Evolutionary conservation across 176 grass and related monocot genomes (phyloP).

Genomic region (Bromus sterilis): DNA sequence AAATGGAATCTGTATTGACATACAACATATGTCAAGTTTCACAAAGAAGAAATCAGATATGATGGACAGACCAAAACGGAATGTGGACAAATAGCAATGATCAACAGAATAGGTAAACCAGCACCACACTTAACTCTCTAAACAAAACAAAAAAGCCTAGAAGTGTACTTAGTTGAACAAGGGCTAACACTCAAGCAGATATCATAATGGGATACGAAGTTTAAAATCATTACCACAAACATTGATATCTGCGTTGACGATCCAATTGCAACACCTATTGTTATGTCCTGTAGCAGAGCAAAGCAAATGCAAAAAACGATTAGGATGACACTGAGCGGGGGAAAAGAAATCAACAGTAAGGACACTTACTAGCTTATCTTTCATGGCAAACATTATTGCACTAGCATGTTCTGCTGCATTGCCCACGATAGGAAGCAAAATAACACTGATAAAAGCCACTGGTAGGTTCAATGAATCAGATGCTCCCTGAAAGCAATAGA

Average conservation of each 20-base stretch:
- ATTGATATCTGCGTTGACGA: constrained; percentile 92
- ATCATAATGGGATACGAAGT: background rate
- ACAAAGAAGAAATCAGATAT: background rate
- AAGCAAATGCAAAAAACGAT: constrained; percentile 3
- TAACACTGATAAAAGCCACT: constrained; percentile 86
- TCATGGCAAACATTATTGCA: constrained; percentile 93
- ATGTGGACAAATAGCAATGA: background rate
- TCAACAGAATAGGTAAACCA: background rate
- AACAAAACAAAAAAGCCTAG: background rate
- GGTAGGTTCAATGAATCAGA: constrained; percentile 73
- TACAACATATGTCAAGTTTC: background rate
- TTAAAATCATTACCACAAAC: constrained; percentile 70
- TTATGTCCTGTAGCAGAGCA: constrained; percentile 58
- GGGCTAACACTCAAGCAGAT: background rate
- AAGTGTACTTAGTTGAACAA: background rate
- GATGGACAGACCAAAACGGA: background rate
- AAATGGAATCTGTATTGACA: constrained; percentile 74
- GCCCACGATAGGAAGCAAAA: constrained; percentile 90
- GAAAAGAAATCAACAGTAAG: background rate
- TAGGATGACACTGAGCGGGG: background rate
- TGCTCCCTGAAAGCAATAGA: constrained; percentile 54
- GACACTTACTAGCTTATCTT: constrained; percentile 75
- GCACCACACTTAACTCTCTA: background rate
- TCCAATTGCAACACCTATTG: constrained; percentile 74
- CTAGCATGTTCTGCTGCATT: constrained; percentile 95